Base-by-base conservation (phyloP, 768 basidiomycete genomes). In the Amanita molliuscula region DNA sequence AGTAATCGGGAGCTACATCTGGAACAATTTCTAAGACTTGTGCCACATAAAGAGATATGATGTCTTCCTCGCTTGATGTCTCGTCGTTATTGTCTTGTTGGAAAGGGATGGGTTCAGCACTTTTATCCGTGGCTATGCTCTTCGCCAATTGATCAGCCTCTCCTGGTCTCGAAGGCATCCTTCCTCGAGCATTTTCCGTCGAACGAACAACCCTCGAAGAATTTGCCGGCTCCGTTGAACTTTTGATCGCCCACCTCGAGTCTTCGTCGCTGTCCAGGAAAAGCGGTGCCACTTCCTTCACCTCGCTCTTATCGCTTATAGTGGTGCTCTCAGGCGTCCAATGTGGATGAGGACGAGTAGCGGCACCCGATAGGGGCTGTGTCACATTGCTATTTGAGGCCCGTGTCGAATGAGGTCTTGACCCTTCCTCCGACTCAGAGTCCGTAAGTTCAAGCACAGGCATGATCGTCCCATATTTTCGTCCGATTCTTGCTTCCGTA, bases 21-120 rank as follows among this genome's bases (percentile, higher is more conserved):
- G 87, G 87, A 10, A 88, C 61, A 40, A 89, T 75, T 56, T 86
- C 83, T 33, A 84, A 66, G 26, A 87, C 70, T 36, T 70, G 77
- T 1, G 75, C 70, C 26, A 82, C 50, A 38, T 50, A 29, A 28
- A 16, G 13, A 13, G 16, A 16, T 8, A 50, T 1, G 6, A 44
- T 35, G 41, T 25, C 41, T 42, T 43, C 33, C 28, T 34, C 41
- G 13, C 4, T 16, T 25, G 35, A 15, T 18, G 49, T 31, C 33
- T 35, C 31, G 9, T 35, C 6, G 8, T 20, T 2, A 6, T 29
- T 15, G 6, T 11, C 15, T 29, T 33, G 33, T 9, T 48, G 48
- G n/a, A 13, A 13, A 7, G 31, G 11, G 13, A 13, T 21, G 18
- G n/a, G 20, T 8, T 16, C 13, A 21, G 31, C 4, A 23, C 21